These are phyloP conservation scores for Naumovozyma baii DNA, from an alignment of 805 yeast genomes.

Conservation along the genomic window DNA sequence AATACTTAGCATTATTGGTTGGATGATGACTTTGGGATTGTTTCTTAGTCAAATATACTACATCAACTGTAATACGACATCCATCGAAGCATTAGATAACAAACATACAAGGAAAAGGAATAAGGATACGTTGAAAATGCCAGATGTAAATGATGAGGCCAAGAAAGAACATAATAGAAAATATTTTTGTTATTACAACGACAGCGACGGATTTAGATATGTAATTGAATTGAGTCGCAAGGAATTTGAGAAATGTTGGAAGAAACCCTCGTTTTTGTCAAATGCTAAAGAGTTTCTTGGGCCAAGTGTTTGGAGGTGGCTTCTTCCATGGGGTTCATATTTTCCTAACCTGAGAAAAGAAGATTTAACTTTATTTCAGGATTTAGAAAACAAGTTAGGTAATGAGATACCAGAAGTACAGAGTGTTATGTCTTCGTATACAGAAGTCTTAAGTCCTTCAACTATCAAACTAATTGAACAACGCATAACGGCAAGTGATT, in stretches of 20 bases:
- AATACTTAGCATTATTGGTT: slow-evolving; percentile 32
- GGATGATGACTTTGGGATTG: slow-evolving; percentile 38
- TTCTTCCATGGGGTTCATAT: slow-evolving; percentile 19
- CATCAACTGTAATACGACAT: slow-evolving; percentile 41
- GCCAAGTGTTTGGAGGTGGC: slow-evolving; percentile 20
- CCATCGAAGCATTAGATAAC: slow-evolving; percentile 46
- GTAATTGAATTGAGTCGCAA: slow-evolving; percentile 32
- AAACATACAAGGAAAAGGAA: not conserved
- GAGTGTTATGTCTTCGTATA: slow-evolving; percentile 6
- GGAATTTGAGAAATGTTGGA: slow-evolving; percentile 18
- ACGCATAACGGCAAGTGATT: slow-evolving; percentile 6
- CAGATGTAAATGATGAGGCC: not conserved
- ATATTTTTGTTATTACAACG: slow-evolving; percentile 22
- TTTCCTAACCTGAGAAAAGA: slow-evolving; percentile 4
- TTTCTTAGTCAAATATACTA: slow-evolving; percentile 37
- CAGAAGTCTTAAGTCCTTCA: slow-evolving; percentile 4
- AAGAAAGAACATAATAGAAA: slow-evolving; percentile 2
- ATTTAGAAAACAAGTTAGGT: slow-evolving; percentile 24
- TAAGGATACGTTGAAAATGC: not conserved
- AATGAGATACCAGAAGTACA: slow-evolving; percentile 2
- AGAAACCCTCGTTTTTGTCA: slow-evolving; percentile 11
- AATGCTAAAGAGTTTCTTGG: slow-evolving; percentile 29
- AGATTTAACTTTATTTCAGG: slow-evolving; percentile 19
- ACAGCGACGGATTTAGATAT: slow-evolving; percentile 33
- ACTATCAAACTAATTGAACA: slow-evolving; percentile 5